Percentiles rank a stretch among this genome's conserved stretches.
Evolutionary conservation across 192 early-diverging fungal species (phyloP).

Genomic region (Lunasporangiospora selenospora): DNA sequence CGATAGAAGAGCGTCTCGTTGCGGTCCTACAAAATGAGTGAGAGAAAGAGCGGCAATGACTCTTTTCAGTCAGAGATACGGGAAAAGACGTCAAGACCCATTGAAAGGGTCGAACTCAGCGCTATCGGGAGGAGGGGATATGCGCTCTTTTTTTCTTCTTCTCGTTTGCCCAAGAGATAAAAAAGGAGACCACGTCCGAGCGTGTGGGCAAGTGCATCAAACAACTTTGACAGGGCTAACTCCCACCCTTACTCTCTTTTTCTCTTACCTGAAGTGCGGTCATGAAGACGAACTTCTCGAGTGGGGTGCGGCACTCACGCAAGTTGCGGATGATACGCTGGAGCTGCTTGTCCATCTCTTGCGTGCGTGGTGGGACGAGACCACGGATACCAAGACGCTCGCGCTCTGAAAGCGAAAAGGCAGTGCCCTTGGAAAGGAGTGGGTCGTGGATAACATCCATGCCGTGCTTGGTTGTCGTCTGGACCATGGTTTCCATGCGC

Average conservation of each 20-base stretch:
- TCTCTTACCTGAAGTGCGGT: conserved; percentile 52
- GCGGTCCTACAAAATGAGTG: conserved; percentile 39
- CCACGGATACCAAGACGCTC: conserved; percentile 61
- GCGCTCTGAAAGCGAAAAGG: conserved; percentile 57
- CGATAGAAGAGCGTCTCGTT: conserved; percentile 63
- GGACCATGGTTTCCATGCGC: conserved; percentile 48
- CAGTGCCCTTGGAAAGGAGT: conserved; percentile 60
- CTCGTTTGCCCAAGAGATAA: too few relatives aligned
- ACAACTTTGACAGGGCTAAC: too few relatives aligned
- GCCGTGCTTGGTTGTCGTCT: conserved; percentile 50
- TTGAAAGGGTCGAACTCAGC: too few relatives aligned
- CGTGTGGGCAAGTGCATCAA: too few relatives aligned
- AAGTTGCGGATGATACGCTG: conserved; percentile 59
- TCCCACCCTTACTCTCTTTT: too few relatives aligned
- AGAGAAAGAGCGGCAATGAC: conserved; percentile 8
- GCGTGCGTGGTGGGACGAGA: conserved; percentile 57
- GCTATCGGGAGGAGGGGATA: too few relatives aligned
- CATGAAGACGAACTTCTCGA: conserved; percentile 61
- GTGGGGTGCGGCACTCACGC: conserved; percentile 53
- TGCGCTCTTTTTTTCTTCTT: too few relatives aligned
- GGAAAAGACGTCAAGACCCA: too few relatives aligned
- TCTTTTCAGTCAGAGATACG: conserved; percentile 25
- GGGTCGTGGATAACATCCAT: conserved; percentile 61
- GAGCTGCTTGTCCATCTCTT: conserved; percentile 66
- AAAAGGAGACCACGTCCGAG: too few relatives aligned